phyloP scores from a whole-genome alignment of 1,139 yeast species.

The Kluyveromyces sp. region DNA sequence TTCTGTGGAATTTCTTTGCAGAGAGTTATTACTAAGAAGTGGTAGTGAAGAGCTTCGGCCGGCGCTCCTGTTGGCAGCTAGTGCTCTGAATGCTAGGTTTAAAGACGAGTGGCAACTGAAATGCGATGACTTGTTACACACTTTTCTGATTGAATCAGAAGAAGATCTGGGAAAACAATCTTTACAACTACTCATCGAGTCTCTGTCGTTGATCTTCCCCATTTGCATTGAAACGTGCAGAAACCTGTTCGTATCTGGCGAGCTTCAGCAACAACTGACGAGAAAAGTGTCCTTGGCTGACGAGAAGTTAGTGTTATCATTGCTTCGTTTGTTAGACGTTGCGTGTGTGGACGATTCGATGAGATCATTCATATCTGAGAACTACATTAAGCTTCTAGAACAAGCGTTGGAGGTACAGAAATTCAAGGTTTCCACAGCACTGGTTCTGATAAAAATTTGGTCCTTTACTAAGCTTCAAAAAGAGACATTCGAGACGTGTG shows the following conservation, averaged over 20 bases:
- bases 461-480: slow-evolving; percentile 26
- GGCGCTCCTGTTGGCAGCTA: slow-evolving; percentile 20
- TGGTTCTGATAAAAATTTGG: slow-evolving; percentile 31
- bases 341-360: slow-evolving; percentile 31
- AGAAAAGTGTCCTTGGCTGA: slow-evolving; percentile 9
- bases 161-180: slow-evolving; percentile 23
- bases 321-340: slow-evolving; percentile 22
- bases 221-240: slow-evolving; percentile 26
- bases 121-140: slow-evolving; percentile 18
- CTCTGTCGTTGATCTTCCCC: slow-evolving; percentile 27
- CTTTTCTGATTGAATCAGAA: slow-evolving; percentile 26
- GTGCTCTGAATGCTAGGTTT: slow-evolving; percentile 16
- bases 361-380: slow-evolving; percentile 25
- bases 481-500: slow-evolving; percentile 19
- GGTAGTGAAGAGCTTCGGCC: slow-evolving; percentile 19
- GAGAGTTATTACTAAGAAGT: slow-evolving; percentile 20
- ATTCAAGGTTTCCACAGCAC: slow-evolving; percentile 19
- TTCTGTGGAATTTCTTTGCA: slow-evolving; percentile 20
- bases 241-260: slow-evolving; percentile 21
- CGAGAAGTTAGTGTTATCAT: slow-evolving; percentile 13
- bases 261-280: slow-evolving; percentile 20
- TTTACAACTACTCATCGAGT: slow-evolving; percentile 17
- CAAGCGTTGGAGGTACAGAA: slow-evolving; percentile 16
- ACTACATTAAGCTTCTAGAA: slow-evolving; percentile 22
- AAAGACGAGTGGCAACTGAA: slow-evolving; percentile 15